Conservation (phyloP, 1,284 basidiomycete genomes). For the Bondarzewia mesenterica region DNA sequence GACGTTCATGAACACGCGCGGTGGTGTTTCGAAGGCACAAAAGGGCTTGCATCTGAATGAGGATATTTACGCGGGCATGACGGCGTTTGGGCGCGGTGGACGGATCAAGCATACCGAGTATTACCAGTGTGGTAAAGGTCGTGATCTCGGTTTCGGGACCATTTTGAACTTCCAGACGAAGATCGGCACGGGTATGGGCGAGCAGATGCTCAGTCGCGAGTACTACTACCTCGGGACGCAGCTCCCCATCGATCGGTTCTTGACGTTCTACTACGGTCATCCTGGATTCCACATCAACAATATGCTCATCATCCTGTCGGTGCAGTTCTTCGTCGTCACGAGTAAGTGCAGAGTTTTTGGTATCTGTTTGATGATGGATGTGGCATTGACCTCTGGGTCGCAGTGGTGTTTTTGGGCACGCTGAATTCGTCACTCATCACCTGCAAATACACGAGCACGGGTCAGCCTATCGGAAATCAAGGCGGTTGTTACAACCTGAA, state of each 20-base stretch:
- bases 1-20: slow-evolving; percentile 96
- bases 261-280: slow-evolving; percentile 99
- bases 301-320: slow-evolving; percentile 92
- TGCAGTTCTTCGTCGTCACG: slow-evolving; percentile 86
- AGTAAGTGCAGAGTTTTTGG: slow-evolving; percentile 41
- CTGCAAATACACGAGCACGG: slow-evolving; percentile 69
- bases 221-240: slow-evolving; percentile 99
- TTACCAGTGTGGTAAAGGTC: slow-evolving; percentile 97
- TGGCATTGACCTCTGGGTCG: too few species aligned
- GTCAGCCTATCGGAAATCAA: slow-evolving; percentile 66
- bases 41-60: slow-evolving; percentile 98
- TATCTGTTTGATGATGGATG: too few species aligned
- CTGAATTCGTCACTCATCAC: slow-evolving; percentile 74
- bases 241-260: slow-evolving; percentile 94
- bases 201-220: slow-evolving; percentile 98
- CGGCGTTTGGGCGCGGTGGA: slow-evolving; percentile 92
- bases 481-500: slow-evolving; percentile 87
- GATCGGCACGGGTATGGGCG: slow-evolving; percentile 99
- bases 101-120: slow-evolving; percentile 99
- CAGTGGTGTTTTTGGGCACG: slow-evolving; percentile 89
- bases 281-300: slow-evolving; percentile 99
- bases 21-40: slow-evolving; percentile 97
- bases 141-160: slow-evolving; percentile 98
- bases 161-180: slow-evolving; percentile 99
- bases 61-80: slow-evolving; percentile 99